Evolutionary conservation across 1,284 basidiomycete species (phyloP), one percentile per base, ranked within the genome.

Genomic region (Mycena citricolor): DNA sequence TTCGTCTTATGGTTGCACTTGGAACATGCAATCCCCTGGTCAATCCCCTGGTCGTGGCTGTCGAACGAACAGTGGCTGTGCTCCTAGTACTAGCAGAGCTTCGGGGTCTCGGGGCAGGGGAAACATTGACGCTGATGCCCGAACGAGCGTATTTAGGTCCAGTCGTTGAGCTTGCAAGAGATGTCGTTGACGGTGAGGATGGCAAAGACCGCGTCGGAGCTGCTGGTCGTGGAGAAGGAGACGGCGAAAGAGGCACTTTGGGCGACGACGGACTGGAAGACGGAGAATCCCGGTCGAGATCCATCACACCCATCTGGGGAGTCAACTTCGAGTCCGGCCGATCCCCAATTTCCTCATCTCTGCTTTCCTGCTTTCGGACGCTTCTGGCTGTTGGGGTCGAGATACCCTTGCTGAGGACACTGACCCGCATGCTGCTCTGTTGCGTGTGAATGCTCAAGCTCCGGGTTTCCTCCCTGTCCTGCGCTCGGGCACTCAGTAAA

Each of bases 241-340:
- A n/a, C n/a, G 44, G 45, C 23, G 46, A 36, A 17, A 21, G 23
- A 0, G 50, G 51, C 29, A 46, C 34, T 24, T 46, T 37, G 33
- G 46, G 51, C 14, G 55, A 40, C 6, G n/a, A n/a, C n/a, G n/a
- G n/a, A n/a, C n/a, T n/a, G n/a, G n/a, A n/a, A n/a, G n/a, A n/a
- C n/a, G n/a, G n/a, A n/a, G n/a, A n/a, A n/a, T n/a, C n/a, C n/a
- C n/a, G n/a, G n/a, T n/a, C n/a, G n/a, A n/a, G n/a, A n/a, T n/a
- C n/a, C 12, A 31, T 29, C 11, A 25, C 24, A 8, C 49, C 35
- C 8, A 43, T 17, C 31, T 51, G 59, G 13, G 75, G 81, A 1
- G 79, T 82, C 8, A 86, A 67, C 54, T 86, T 86, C 4, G 83
- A 86, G 51, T 86, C 84, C 3, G 81, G 81, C 3, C 81, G 65